Percentiles rank a stretch among this genome's conserved stretches.
These are phyloP conservation scores for Claviceps fusiformis DNA, from an alignment of 2,329 filamentous ascomycete genomes.

Conservation along the genomic window DNA sequence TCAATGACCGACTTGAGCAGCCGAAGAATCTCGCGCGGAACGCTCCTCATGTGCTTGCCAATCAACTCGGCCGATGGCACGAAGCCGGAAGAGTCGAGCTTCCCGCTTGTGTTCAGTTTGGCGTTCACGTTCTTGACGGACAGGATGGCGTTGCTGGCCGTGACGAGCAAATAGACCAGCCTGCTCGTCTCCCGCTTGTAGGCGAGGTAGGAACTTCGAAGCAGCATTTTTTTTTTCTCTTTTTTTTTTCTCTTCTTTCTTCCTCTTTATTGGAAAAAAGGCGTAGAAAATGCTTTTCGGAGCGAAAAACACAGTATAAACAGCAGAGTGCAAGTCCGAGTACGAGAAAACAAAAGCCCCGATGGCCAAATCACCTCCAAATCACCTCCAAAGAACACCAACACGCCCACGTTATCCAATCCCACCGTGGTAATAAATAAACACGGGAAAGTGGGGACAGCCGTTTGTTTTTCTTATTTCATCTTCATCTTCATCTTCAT, in stretches of 20 bases:
- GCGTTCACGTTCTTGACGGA: slow-evolving; percentile 7
- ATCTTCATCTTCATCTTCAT: no score
- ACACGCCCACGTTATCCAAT: neutral
- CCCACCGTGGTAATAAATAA: neutral
- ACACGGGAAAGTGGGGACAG: neutral
- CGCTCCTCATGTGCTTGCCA: slow-evolving; percentile 16
- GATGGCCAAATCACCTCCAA: no score
- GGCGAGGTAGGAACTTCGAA: slow-evolving; percentile 18
- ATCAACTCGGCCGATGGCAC: slow-evolving; percentile 27
- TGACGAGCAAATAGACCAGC: slow-evolving; percentile 26
- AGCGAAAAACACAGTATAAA: no score
- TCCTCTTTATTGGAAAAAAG: no score
- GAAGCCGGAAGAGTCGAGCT: slow-evolving; percentile 22
- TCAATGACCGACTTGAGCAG: slow-evolving; percentile 26
- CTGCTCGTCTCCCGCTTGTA: slow-evolving; percentile 27
- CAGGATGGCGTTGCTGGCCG: slow-evolving; percentile 23
- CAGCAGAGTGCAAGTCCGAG: no score
- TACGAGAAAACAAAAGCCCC: no score
- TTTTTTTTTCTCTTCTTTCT: no score
- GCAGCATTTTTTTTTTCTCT: slow-evolving; percentile 11
- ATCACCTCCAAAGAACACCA: neutral
- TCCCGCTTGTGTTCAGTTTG: slow-evolving; percentile 23
- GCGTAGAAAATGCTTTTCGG: no score
- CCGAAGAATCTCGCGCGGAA: slow-evolving; percentile 20
- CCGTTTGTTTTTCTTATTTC: neutral